These are phyloP conservation scores for Euphorbia tirucalli DNA, from an alignment of 345 rosid genomes.

Conservation along the genomic window DNA sequence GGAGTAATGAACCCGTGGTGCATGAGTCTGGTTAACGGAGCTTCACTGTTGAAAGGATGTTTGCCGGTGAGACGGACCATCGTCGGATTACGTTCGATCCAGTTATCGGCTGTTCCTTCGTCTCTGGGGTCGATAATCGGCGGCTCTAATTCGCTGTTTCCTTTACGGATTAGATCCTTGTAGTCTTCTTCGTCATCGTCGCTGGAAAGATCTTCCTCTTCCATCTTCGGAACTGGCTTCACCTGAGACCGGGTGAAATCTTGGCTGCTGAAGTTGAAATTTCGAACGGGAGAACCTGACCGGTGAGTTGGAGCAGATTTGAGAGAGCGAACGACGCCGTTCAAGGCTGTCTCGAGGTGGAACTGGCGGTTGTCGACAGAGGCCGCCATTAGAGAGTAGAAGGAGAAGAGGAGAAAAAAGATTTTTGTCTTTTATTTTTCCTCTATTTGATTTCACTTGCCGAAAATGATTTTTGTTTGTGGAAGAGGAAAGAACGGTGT, in stretches of 20 bases:
- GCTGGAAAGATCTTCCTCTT: constrained; percentile 36
- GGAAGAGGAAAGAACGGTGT: not conserved
- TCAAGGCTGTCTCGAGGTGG: constrained; percentile 44
- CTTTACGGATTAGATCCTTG: constrained; percentile 40
- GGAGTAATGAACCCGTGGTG: constrained; percentile 96
- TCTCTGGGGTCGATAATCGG: constrained; percentile 65
- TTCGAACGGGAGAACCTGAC: constrained; percentile 35
- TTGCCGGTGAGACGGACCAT: constrained; percentile 97
- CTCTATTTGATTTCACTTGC: too few relatives aligned
- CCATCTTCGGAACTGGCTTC: constrained; percentile 13
- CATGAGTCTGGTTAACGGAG: constrained; percentile 78
- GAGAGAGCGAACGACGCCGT: constrained; percentile 51
- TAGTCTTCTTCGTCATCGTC: constrained; percentile 73
- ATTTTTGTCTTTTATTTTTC: too few relatives aligned
- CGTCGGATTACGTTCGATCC: constrained; percentile 77
- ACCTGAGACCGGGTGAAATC: not conserved
- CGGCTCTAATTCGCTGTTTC: constrained; percentile 63
- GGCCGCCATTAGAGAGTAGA: constrained; percentile 55
- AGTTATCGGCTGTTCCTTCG: constrained; percentile 67
- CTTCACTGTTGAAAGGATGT: constrained; percentile 88
- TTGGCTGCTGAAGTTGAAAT: constrained; percentile 13
- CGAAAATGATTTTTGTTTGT: not conserved
- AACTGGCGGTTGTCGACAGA: constrained; percentile 76
- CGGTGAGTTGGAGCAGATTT: constrained; percentile 45
- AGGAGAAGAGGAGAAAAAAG: not conserved